Base-by-base conservation (phyloP, 2,329 filamentous ascomycete species). In the Calonectria crousiana region DNA sequence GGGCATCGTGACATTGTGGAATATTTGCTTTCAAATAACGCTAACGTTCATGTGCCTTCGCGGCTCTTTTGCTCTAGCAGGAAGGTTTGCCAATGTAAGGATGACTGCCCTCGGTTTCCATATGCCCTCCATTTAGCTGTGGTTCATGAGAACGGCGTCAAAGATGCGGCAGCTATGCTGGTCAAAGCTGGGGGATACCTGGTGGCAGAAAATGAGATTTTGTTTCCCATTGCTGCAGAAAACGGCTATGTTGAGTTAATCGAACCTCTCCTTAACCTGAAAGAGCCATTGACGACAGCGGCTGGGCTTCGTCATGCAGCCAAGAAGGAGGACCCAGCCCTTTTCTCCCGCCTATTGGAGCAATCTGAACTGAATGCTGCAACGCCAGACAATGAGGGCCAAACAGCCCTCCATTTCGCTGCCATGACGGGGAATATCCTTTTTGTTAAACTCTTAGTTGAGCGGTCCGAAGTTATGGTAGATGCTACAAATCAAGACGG, bases 91-190 rank as follows among this genome's bases (percentile, higher is more conserved):
- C 9, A 60, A 30, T 14, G n/a, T n/a, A 26, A 30, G 10, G 41
- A 47, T 5, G 26, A 32, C 2, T 47, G 52, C 4, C 18, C n/a
- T 0, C 2, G 20, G 13, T 52, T 44, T 20, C 49, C 70, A 11
- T 78, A 74, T 67, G 38, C 49, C 9, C 67, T 78, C 3, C 74
- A 78, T 10, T 68, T 36, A 9, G 74, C 68, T 20, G 44, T 76
- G 6, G 8, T 30, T 11, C 69, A 78, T 8, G 9, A 20, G 4
- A 41, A 58, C 4, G 18, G n/a, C 1, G 14, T 73, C 4, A 20
- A 67, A 34, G 74, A 73, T 47, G 69, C 52, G 3, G 66, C 53
- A 9, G 34, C 44, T n/a, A 23, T 75, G 20, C 58, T 75, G 20
- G 60, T 78, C 3, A 67, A 72, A n/a, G 14, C 69, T 10, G 75